phyloP scores from a whole-genome alignment of 768 basidiomycete genomes.

The Dacryopinax spathularia region DNA sequence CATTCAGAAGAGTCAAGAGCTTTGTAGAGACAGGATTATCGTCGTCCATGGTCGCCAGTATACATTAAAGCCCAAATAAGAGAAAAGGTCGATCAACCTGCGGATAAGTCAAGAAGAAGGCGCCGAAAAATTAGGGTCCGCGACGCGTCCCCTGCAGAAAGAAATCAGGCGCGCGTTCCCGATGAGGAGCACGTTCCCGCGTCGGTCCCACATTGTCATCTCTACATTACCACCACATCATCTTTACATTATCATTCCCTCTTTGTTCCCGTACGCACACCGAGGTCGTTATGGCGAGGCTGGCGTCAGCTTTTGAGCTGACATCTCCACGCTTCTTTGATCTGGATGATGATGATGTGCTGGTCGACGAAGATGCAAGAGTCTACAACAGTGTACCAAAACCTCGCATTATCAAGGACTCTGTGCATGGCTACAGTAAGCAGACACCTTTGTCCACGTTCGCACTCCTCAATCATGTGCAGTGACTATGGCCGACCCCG shows the following conservation, averaged over 20 bases:
- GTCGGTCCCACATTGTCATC: background rate
- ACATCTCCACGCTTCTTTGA: background rate
- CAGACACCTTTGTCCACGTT: too few species aligned
- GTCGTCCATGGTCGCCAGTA: constrained; percentile 5
- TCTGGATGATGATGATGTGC: background rate
- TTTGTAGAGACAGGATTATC: constrained; percentile 45
- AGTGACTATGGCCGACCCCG: constrained; percentile 11
- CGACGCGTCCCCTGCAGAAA: background rate
- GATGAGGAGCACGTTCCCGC: background rate
- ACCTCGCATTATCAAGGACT: constrained; percentile 4
- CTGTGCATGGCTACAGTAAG: constrained; percentile 8
- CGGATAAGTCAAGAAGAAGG: background rate
- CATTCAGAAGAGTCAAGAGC: constrained; percentile 77
- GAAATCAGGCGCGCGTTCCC: background rate
- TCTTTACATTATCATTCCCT: background rate
- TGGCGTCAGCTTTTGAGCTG: background rate
- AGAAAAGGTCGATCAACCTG: background rate
- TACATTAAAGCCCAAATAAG: too few species aligned
- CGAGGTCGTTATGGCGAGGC: background rate
- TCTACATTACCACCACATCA: background rate
- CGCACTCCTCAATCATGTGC: background rate
- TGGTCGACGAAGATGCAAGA: background rate
- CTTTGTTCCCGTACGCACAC: background rate
- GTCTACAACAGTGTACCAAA: background rate
- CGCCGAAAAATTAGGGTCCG: background rate